Conservation (phyloP, 1,139 yeast genomes). For the Protomyces arabidopsidicola region DNA sequence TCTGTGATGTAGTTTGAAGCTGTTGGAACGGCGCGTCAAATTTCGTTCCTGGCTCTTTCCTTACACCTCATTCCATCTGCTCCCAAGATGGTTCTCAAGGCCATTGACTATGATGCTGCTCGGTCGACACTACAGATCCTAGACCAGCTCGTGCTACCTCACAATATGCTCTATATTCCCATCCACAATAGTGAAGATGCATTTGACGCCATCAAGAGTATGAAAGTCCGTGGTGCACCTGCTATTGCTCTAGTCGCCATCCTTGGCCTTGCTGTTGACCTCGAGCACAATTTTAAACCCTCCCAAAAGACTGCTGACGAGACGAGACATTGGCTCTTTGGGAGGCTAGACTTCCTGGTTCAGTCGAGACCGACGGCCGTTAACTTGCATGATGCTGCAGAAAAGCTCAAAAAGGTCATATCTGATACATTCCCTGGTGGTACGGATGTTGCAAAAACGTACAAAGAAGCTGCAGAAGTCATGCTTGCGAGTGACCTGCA, state of each 20-base stretch:
- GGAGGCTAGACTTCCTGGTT: conserved; percentile 60
- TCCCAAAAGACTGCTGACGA: conserved; percentile 24
- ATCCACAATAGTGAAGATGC: conserved; percentile 66
- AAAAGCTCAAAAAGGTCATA: conserved; percentile 48
- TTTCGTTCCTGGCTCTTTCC: neutral
- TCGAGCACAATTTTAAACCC: conserved; percentile 35
- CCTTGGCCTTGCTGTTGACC: conserved; percentile 72
- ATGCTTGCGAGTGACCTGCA: conserved; percentile 70
- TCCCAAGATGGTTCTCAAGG: conserved; percentile 27
- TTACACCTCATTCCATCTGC: neutral
- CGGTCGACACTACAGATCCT: conserved; percentile 51
- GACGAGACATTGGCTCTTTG: conserved; percentile 35
- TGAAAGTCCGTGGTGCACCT: conserved; percentile 98
- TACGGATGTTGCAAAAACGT: conserved; percentile 40
- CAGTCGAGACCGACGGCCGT: conserved; percentile 94
- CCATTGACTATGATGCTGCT: conserved; percentile 34
- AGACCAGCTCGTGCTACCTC: conserved; percentile 81
- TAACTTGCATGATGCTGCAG: conserved; percentile 74
- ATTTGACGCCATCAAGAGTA: conserved; percentile 68
- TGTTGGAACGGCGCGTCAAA: neutral
- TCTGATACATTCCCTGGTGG: conserved; percentile 28
- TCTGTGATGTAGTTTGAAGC: neutral
- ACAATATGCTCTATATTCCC: conserved; percentile 61
- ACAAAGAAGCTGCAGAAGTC: conserved; percentile 52
- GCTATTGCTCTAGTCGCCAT: conserved; percentile 96